A percentile compares a stretch with the other conserved stretches of the same genome.
phyloP scores from a whole-genome alignment of 768 basidiomycete genomes.

The Boletales sp. region DNA sequence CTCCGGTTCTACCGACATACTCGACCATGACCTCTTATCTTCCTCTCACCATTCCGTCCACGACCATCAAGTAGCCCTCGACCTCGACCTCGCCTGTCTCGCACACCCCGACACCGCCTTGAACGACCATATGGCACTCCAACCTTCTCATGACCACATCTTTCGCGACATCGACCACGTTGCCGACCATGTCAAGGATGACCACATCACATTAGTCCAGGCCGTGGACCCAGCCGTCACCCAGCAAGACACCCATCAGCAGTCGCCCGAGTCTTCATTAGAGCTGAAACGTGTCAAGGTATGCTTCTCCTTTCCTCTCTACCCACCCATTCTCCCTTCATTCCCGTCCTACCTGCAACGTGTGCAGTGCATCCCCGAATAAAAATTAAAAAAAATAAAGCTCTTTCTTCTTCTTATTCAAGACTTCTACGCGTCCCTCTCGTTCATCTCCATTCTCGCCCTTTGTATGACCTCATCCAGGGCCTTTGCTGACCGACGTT shows the following conservation, averaged over 20 bases:
- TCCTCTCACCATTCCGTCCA: constrained; percentile 27
- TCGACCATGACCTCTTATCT: constrained; percentile 32
- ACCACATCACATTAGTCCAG: constrained; percentile 33
- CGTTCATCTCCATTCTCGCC: constrained; percentile 18
- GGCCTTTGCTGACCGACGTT: constrained; percentile 27
- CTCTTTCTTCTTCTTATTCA: constrained; percentile 14
- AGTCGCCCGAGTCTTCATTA: constrained; percentile 60
- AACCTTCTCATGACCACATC: constrained; percentile 30
- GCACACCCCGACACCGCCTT: constrained; percentile 25
- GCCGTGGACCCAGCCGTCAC: constrained; percentile 36
- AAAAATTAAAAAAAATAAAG: no score
- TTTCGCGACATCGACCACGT: constrained; percentile 34
- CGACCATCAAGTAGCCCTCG: constrained; percentile 31
- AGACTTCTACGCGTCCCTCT: constrained; percentile 11
- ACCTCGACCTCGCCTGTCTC: constrained; percentile 27
- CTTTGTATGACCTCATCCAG: constrained; percentile 32
- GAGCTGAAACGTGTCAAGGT: constrained; percentile 87
- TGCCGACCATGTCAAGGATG: constrained; percentile 30
- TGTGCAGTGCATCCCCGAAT: constrained; percentile 2
- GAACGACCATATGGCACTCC: constrained; percentile 28
- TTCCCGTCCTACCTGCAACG: constrained; percentile 25
- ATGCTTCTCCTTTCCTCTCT: constrained; percentile 29
- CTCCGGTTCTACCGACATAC: constrained; percentile 28
- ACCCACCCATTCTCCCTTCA: constrained; percentile 16
- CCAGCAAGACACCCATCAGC: constrained; percentile 58